phyloP scores from a whole-genome alignment of 2,329 filamentous ascomycete genomes.

The Elsinoe arachidis region DNA sequence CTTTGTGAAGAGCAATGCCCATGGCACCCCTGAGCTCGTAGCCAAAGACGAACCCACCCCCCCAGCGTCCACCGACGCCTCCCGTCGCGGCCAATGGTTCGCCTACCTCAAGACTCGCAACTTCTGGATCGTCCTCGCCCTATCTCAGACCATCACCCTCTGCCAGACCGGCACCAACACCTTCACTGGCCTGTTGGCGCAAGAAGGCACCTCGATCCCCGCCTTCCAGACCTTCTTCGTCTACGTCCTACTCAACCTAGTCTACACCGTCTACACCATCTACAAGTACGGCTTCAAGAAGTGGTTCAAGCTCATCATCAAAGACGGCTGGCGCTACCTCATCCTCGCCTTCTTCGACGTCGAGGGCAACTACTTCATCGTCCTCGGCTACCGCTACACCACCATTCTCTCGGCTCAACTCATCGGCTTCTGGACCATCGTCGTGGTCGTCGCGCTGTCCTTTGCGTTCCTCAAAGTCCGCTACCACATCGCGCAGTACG shows the following conservation, averaged over 20 bases:
- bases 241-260: constrained; percentile 71
- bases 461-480: constrained; percentile 76
- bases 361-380: constrained; percentile 95
- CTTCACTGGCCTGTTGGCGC: constrained; percentile 66
- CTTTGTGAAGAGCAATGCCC: constrained; percentile 18
- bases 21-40: constrained; percentile 32
- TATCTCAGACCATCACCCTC: constrained; percentile 72
- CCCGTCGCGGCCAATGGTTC: constrained; percentile 40
- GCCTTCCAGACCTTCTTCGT: constrained; percentile 96
- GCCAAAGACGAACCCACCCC: constrained; percentile 18
- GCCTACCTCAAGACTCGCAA: constrained; percentile 73
- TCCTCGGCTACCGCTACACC: constrained; percentile 86
- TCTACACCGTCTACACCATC: constrained; percentile 74
- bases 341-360: constrained; percentile 91
- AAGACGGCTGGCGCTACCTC: constrained; percentile 86
- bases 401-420: constrained; percentile 88
- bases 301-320: constrained; percentile 54
- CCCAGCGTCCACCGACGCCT: constrained; percentile 29
- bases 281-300: constrained; percentile 68
- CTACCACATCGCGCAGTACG: constrained; percentile 77
- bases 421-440: constrained; percentile 98
- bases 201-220: constrained; percentile 67
- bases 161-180: constrained; percentile 92
- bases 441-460: constrained; percentile 78
- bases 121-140: constrained; percentile 73